Evolutionary conservation across 2,329 filamentous ascomycete genomes (phyloP).

Genomic region (Tolypocladium paradoxum): DNA sequence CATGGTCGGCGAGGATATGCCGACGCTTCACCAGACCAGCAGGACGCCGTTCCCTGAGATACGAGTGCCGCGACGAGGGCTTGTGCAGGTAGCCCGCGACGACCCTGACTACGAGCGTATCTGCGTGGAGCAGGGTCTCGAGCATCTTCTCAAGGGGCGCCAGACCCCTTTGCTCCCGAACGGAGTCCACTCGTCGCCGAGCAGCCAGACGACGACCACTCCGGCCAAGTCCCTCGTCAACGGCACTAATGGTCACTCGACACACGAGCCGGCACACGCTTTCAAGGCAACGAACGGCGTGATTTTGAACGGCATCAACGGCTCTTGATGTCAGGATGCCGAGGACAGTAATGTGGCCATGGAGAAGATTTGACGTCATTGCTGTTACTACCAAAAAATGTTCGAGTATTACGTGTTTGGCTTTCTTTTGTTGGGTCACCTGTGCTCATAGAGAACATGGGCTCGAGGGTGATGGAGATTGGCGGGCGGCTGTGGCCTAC

Average conservation of each 20-base stretch:
- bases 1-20: conserved; percentile 39
- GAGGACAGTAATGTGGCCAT: neutral
- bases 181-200: conserved; percentile 36
- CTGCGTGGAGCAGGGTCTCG: conserved; percentile 46
- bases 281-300: conserved; percentile 11
- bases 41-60: conserved; percentile 43
- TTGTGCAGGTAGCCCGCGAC: conserved; percentile 40
- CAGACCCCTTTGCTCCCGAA: conserved; percentile 34
- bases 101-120: conserved; percentile 47
- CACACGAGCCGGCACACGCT: conserved; percentile 9
- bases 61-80: conserved; percentile 42
- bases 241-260: conserved; percentile 14
- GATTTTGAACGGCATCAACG: conserved; percentile 19
- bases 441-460: neutral
- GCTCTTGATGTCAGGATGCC: conserved; percentile 4
- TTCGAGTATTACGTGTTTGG: neutral
- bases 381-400: neutral
- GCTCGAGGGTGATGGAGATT: neutral
- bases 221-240: conserved; percentile 17
- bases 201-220: conserved; percentile 22
- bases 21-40: conserved; percentile 35
- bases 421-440: neutral
- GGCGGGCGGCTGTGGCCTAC: neutral
- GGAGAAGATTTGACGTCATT: neutral
- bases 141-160: conserved; percentile 38